Percentiles rank a stretch among this genome's conserved stretches.
Evolutionary conservation across 2,329 filamentous ascomycete species (phyloP).

Genomic region (Fusarium foetens): DNA sequence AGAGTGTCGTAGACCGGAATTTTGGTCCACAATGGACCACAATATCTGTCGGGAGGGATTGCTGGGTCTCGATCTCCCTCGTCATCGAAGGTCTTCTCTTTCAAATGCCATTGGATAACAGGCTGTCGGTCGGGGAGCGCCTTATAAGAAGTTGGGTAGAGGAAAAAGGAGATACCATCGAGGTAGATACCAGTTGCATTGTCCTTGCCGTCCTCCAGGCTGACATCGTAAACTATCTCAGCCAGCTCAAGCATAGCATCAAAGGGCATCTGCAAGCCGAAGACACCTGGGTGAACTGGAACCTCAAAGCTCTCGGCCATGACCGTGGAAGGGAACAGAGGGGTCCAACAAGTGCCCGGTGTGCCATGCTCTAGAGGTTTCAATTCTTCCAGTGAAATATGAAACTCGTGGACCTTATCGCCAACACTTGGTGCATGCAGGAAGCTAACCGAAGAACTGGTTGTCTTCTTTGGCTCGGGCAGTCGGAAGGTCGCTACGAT

Average conservation of each 20-base stretch:
- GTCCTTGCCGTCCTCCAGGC: not conserved
- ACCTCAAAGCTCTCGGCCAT: not conserved
- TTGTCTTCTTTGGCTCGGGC: not conserved
- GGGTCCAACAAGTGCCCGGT: not conserved
- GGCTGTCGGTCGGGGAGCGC: not conserved
- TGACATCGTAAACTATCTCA: not conserved
- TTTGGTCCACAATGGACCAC: not conserved
- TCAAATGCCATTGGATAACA: not conserved
- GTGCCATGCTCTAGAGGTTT: not conserved
- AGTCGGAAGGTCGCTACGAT: not conserved
- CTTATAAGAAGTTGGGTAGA: not conserved
- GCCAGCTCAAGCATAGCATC: not conserved
- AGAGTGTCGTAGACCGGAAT: not conserved
- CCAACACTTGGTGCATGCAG: not conserved
- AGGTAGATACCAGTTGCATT: not conserved
- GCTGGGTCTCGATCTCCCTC: not conserved
- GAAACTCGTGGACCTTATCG: not conserved
- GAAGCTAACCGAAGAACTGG: not conserved
- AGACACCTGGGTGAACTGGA: not conserved
- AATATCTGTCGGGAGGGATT: not conserved
- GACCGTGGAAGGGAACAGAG: not conserved
- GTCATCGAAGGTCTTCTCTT: not conserved
- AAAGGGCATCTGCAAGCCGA: not conserved
- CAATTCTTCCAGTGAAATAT: not conserved
- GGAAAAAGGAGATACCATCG: not conserved